A percentile compares a stretch with the other conserved stretches of the same genome.
Conservation (phyloP, 257 asterid species). For the Solanum virginianum region DNA sequence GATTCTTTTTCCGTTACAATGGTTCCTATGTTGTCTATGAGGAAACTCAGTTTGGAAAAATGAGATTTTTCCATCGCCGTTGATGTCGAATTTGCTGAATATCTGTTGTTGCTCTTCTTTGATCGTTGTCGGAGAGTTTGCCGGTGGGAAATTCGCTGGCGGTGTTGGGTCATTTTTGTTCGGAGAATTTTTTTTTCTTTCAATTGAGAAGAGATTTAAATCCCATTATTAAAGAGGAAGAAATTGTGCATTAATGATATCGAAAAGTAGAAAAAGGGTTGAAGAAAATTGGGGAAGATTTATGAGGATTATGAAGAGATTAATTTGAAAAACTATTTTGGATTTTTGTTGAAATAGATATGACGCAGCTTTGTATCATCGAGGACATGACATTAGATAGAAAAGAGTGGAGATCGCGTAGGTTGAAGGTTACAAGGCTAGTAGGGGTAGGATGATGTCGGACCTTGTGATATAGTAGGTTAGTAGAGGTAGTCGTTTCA, state of each 20-base stretch:
- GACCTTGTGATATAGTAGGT: too few relatives aligned
- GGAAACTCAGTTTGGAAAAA: slow-evolving; percentile 42
- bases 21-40: slow-evolving; percentile 56
- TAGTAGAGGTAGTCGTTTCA: too few relatives aligned
- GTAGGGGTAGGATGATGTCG: too few relatives aligned
- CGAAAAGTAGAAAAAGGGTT: background rate
- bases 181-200: slow-evolving; percentile 19
- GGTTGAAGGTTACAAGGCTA: too few relatives aligned
- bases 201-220: slow-evolving; percentile 39
- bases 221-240: slow-evolving; percentile 19
- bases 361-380: too few relatives aligned
- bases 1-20: slow-evolving; percentile 44
- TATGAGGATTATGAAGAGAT: background rate
- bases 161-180: background rate
- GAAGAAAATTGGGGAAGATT: background rate
- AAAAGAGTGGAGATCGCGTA: too few relatives aligned
- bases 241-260: background rate
- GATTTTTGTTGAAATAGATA: background rate
- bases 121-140: slow-evolving; percentile 17
- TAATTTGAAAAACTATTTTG: background rate
- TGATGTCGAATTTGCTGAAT: slow-evolving; percentile 69
- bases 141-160: slow-evolving; percentile 24
- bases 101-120: slow-evolving; percentile 71
- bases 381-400: too few relatives aligned
- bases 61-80: slow-evolving; percentile 72